These are phyloP conservation scores for Diaporthe ampelina DNA, from an alignment of 2,329 filamentous ascomycete genomes.

Conservation along the genomic window DNA sequence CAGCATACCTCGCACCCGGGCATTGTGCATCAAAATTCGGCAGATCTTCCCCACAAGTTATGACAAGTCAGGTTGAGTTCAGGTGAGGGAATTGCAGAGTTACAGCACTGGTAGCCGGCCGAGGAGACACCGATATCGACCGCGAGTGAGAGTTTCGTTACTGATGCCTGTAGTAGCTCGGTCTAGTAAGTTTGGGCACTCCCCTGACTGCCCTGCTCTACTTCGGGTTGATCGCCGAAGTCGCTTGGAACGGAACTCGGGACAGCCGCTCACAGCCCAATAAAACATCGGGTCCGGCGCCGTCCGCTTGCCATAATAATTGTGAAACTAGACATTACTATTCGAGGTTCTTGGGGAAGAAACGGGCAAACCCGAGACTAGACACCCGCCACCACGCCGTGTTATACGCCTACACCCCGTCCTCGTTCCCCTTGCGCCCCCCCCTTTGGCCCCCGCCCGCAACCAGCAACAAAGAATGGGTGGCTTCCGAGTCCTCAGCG, in stretches of 20 bases:
- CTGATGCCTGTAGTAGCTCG: not conserved
- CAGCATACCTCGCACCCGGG: not conserved
- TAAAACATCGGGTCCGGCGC: not conserved
- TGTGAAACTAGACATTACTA: not conserved
- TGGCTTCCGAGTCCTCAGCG: conserved; percentile 16
- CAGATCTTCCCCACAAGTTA: not conserved
- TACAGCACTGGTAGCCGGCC: not conserved
- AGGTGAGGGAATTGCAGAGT: too few relatives aligned
- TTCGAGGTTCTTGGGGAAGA: not conserved
- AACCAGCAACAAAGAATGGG: not conserved
- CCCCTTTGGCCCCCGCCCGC: not conserved
- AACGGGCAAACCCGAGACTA: not conserved
- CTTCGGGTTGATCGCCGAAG: not conserved
- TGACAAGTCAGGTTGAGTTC: not conserved
- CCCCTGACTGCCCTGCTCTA: too few relatives aligned
- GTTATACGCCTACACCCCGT: too few relatives aligned
- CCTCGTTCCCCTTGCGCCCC: not conserved
- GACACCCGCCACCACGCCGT: not conserved
- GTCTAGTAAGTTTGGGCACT: not conserved
- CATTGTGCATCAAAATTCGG: not conserved
- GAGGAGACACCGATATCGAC: not conserved
- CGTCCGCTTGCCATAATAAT: not conserved
- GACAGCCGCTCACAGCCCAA: not conserved
- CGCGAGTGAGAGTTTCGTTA: not conserved
- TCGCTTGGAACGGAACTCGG: not conserved